Evolutionary conservation across 371 early-diverging fungal genomes (phyloP), one percentile per base, ranked within the genome.

Genomic region (Coemansia sp.): DNA sequence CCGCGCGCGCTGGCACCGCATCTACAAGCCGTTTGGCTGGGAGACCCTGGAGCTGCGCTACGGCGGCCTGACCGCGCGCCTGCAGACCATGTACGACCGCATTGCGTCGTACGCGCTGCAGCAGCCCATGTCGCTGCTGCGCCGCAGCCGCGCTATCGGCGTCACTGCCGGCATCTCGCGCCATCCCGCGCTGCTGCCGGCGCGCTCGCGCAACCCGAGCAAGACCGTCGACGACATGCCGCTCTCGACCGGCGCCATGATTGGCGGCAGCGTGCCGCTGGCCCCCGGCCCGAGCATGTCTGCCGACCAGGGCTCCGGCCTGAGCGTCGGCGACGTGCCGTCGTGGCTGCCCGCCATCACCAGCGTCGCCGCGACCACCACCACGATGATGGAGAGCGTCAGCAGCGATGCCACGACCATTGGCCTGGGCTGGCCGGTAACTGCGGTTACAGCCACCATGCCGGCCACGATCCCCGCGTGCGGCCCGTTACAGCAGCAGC

Each of bases 21-120:
- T 84, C 57, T 88, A 87, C 75, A 89, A 89, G 60, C 91, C 93
- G 1, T 91, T 91, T 83, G 93, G 93, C 2, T 88, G 90, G 87
- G 93, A 93, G 66, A 84, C 90, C 0, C 61, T 93, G 4, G 93
- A 93, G 65, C 70, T 87, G 57, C 85, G 93, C 38, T 93, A 93
- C 70, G 93, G 93, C 53, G 91, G 88, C 2, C 62, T 91, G 31
- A 70, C 86, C 1, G 82, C 91, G 6, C 83, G 93, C 4, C 63
- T 92, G 47, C 81, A 86, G 57, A 90, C 90, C 40, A 84, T 92
- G 86, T 80, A 87, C 47, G 90, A 89, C 50, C 85, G 87, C 20
- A 79, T 93, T 16, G 73, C 88, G 26, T 85, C 85, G 4, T 88
- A 87, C 59, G 51, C 67, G 2, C 51, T 67, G 59, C 50, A 50